Percentiles rank a stretch among this genome's conserved stretches.
These are phyloP conservation scores for Chrysoporthe deuterocubensis DNA, from an alignment of 2,329 filamentous ascomycete genomes.

Conservation along the genomic window DNA sequence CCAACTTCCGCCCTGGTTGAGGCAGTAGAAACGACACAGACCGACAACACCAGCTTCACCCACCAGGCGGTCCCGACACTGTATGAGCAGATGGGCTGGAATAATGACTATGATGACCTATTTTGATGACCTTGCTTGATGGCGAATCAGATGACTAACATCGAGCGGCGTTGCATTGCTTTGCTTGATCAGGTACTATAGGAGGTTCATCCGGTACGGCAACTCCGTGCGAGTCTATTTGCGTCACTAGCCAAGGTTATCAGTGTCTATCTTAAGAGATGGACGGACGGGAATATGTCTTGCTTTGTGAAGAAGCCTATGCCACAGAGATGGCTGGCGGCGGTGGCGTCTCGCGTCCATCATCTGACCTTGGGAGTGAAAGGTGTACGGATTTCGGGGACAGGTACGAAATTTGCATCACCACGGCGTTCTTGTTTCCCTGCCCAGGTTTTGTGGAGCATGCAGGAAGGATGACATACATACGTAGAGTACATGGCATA, in stretches of 20 bases:
- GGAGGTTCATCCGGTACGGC: not conserved
- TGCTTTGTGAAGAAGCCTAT: not conserved
- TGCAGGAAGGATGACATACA: not conserved
- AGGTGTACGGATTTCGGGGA: not conserved
- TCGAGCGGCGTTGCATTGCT: conserved; percentile 6
- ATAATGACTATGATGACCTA: conserved; percentile 48
- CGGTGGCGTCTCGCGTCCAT: not conserved
- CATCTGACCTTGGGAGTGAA: not conserved
- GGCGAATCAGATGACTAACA: not conserved
- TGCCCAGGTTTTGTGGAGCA: not conserved
- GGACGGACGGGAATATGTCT: not conserved
- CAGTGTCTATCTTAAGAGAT: not conserved
- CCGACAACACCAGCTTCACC: not conserved
- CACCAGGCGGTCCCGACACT: conserved; percentile 43
- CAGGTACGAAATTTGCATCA: not conserved
- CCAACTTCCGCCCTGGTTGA: conserved; percentile 11
- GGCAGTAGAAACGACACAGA: not conserved
- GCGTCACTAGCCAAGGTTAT: not conserved
- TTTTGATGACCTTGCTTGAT: conserved; percentile 44
- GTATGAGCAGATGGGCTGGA: conserved; percentile 62
- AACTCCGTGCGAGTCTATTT: not conserved
- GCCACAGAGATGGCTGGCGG: not conserved
- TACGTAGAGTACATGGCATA: conserved; percentile 15
- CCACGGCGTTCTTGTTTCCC: not conserved
- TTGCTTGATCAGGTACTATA: not conserved